phyloP scores from a whole-genome alignment of 1,284 basidiomycete species.

The Apiotrichum laibachii region DNA sequence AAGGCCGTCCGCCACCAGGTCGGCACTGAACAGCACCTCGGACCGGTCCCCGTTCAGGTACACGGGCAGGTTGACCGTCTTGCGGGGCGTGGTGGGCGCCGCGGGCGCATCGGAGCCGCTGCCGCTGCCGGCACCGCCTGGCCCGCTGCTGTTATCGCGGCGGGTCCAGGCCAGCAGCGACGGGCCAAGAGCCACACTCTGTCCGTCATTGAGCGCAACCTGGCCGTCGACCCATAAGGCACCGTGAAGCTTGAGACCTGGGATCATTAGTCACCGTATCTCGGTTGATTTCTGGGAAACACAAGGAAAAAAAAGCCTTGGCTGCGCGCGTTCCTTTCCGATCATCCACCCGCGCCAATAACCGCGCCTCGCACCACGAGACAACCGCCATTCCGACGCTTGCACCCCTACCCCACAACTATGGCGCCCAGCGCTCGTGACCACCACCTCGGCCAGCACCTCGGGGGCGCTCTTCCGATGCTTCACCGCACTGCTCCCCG shows the following conservation, averaged over 20 bases:
- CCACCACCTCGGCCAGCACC: too few species aligned
- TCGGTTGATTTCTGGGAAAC: too few species aligned
- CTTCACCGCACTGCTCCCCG: too few species aligned
- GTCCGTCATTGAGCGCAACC: conserved; percentile 76
- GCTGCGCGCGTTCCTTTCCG: background rate
- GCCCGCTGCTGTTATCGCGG: conserved; percentile 51
- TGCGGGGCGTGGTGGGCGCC: too few species aligned
- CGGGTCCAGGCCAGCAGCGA: conserved; percentile 84
- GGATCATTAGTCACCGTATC: background rate
- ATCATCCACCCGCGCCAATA: background rate
- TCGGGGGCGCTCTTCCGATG: too few species aligned
- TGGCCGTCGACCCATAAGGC: conserved; percentile 68
- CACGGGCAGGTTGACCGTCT: conserved; percentile 73
- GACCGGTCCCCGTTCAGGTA: conserved; percentile 88
- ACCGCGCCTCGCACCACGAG: background rate
- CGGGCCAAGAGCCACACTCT: conserved; percentile 67
- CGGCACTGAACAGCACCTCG: conserved; percentile 75
- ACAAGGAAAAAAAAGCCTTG: too few species aligned
- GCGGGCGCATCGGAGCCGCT: conserved; percentile 13
- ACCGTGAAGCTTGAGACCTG: conserved; percentile 81
- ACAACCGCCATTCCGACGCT: too few species aligned
- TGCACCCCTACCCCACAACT: too few species aligned
- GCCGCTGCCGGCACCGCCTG: conserved; percentile 19
- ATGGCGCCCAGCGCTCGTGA: too few species aligned
- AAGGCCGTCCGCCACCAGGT: conserved; percentile 31